phyloP scores from a whole-genome alignment of 139 green algal species.

The Chlorella ohadii region DNA sequence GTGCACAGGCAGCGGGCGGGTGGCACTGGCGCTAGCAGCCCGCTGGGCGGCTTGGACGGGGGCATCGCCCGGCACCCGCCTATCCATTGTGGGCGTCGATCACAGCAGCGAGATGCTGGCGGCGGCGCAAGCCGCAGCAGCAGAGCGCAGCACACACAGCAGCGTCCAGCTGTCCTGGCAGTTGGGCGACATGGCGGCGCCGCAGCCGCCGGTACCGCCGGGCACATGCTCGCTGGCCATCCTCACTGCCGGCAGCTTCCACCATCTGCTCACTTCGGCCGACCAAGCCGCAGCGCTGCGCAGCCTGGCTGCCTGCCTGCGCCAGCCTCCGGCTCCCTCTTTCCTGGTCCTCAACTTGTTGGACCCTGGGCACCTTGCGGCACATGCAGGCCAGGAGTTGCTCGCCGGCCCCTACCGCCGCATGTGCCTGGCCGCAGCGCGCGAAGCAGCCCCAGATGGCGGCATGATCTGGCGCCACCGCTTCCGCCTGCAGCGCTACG shows the following conservation, averaged over 20 bases:
- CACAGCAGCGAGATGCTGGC: constrained; percentile 21
- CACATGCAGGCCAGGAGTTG: neutral
- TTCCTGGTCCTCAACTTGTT: neutral
- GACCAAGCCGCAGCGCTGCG: neutral
- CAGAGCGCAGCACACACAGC: too few species aligned
- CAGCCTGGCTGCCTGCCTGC: neutral
- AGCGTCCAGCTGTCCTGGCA: neutral
- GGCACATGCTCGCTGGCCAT: neutral
- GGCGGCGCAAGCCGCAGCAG: neutral
- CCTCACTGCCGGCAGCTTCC: neutral
- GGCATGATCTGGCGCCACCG: constrained; percentile 4
- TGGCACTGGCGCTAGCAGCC: neutral
- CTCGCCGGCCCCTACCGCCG: constrained; percentile 1
- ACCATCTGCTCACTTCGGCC: neutral
- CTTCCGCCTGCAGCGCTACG: constrained; percentile 4
- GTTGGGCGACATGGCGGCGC: neutral
- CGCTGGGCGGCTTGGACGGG: neutral
- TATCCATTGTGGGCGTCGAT: neutral
- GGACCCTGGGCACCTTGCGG: neutral
- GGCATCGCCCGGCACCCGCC: neutral
- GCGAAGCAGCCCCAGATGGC: neutral
- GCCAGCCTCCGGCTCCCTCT: neutral
- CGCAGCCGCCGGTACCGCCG: neutral
- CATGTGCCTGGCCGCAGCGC: neutral
- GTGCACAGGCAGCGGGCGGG: constrained; percentile 13